phyloP scores from a whole-genome alignment of 2,329 filamentous ascomycete species.

The Colletotrichum sp. region DNA sequence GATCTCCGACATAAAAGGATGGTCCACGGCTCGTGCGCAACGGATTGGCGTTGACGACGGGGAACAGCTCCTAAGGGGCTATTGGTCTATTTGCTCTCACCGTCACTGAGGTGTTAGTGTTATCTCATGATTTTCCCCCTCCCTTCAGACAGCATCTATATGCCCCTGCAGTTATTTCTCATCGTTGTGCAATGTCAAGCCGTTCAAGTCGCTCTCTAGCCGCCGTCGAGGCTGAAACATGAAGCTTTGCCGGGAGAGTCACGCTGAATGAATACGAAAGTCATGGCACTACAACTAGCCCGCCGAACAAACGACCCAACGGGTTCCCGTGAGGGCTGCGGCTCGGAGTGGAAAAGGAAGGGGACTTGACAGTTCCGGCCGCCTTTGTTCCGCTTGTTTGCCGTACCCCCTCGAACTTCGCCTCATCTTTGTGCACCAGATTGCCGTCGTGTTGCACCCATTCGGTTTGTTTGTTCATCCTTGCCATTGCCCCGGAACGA shows the following conservation, averaged over 20 bases:
- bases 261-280: not conserved
- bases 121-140: not conserved
- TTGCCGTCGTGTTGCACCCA: not conserved
- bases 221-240: slow-evolving; percentile 4
- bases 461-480: slow-evolving; percentile 1
- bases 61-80: not conserved
- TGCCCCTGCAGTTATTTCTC: not conserved
- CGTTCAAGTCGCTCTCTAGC: not conserved
- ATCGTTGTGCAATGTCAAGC: not conserved
- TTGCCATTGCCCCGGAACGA: not conserved
- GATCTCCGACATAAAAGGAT: not conserved
- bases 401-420: not conserved
- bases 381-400: slow-evolving; percentile 6
- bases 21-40: slow-evolving; percentile 1
- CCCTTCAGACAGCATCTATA: not conserved
- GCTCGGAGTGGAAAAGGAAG: not conserved
- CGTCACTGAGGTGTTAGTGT: not conserved
- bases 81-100: not conserved
- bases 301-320: not conserved
- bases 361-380: not conserved
- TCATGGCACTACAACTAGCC: not conserved
- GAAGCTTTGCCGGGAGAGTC: slow-evolving; percentile 15
- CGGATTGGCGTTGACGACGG: not conserved
- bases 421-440: slow-evolving; percentile 1
- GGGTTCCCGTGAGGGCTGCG: not conserved